Conservation (phyloP, 2,329 filamentous ascomycete genomes). For the Colletotrichum abscissum region DNA sequence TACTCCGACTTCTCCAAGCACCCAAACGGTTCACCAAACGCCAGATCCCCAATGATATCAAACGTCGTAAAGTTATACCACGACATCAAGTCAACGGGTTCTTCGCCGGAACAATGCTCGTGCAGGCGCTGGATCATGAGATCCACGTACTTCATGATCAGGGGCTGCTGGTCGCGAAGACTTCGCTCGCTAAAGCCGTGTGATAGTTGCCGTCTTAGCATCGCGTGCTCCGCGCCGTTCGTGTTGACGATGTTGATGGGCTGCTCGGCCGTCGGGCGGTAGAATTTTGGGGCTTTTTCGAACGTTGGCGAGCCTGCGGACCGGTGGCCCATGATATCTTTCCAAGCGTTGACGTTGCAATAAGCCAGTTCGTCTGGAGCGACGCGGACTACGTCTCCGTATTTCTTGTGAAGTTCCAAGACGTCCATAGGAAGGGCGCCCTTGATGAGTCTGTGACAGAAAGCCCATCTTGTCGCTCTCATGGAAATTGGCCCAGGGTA, state of each 20-base stretch:
- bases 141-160: constrained; percentile 40
- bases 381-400: constrained; percentile 38
- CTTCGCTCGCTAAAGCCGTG: constrained; percentile 44
- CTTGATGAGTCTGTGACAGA: neutral
- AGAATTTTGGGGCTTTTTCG: constrained; percentile 11
- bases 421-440: neutral
- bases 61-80: constrained; percentile 26
- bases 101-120: constrained; percentile 1
- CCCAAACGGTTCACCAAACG: constrained; percentile 35
- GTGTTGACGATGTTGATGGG: constrained; percentile 33
- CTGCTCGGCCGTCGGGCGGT: neutral
- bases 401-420: constrained; percentile 26
- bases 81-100: constrained; percentile 31
- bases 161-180: constrained; percentile 44
- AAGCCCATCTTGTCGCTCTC: no score
- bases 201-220: constrained; percentile 38
- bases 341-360: constrained; percentile 25
- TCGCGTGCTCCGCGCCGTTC: constrained; percentile 33
- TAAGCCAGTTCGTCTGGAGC: constrained; percentile 37
- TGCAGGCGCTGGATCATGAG: constrained; percentile 25
- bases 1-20: constrained; percentile 32
- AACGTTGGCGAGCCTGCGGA: constrained; percentile 9
- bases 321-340: constrained; percentile 35
- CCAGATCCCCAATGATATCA: constrained; percentile 15
- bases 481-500: no score